Evolutionary conservation across 257 asterid species (phyloP).

Genomic region (Gardenia jasminoides): DNA sequence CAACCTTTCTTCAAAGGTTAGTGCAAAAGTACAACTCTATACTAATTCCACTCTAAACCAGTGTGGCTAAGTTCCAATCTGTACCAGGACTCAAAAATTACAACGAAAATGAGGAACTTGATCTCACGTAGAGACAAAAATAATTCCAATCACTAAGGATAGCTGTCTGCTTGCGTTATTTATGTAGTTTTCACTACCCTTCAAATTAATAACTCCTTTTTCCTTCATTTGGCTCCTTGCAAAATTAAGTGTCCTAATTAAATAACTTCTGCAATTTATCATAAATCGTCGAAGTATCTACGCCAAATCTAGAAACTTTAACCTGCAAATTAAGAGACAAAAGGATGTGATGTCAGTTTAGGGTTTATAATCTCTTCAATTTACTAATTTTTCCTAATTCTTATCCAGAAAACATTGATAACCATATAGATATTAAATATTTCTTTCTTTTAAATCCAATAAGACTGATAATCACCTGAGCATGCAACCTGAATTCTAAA

Average conservation of each 20-base stretch:
- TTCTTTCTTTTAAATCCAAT: neutral
- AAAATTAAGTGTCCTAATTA: neutral
- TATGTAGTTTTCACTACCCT: neutral
- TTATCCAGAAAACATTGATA: too few relatives aligned
- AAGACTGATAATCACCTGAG: conserved; percentile 29
- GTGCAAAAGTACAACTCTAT: too few relatives aligned
- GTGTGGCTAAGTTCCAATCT: too few relatives aligned
- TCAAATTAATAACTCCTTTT: neutral
- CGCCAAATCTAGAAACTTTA: conserved; percentile 23
- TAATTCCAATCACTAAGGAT: neutral
- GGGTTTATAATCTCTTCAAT: neutral
- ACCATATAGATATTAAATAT: too few relatives aligned
- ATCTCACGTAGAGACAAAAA: neutral
- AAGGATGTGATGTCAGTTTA: neutral
- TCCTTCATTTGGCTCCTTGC: neutral
- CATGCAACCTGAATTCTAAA: conserved; percentile 15
- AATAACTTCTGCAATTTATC: conserved; percentile 19
- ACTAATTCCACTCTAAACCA: too few relatives aligned
- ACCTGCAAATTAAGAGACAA: conserved; percentile 19
- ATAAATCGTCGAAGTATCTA: conserved; percentile 16
- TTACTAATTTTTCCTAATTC: neutral
- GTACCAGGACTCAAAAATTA: neutral
- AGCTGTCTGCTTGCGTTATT: neutral
- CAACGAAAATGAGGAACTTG: neutral
- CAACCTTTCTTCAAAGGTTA: too few relatives aligned